These are phyloP conservation scores for Myxozyma sirexii DNA, from an alignment of 805 yeast species.

Conservation along the genomic window DNA sequence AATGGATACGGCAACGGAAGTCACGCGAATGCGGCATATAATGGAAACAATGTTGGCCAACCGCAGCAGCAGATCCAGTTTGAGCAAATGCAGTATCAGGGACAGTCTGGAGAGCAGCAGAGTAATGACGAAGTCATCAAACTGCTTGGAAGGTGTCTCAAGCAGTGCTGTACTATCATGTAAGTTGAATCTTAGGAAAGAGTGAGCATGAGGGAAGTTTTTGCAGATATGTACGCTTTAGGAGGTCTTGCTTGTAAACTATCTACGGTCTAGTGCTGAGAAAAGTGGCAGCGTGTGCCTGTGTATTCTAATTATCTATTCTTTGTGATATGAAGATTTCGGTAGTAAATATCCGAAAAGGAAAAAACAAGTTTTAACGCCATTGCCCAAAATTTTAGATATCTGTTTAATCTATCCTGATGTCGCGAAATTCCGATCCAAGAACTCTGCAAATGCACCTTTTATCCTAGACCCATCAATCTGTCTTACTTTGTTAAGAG, in stretches of 20 bases:
- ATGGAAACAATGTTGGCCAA: slow-evolving; percentile 35
- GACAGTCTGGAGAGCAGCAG: slow-evolving; percentile 36
- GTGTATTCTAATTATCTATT: neutral
- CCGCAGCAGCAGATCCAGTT: slow-evolving; percentile 35
- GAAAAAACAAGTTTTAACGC: neutral
- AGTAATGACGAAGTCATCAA: slow-evolving; percentile 25
- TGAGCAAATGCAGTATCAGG: slow-evolving; percentile 34
- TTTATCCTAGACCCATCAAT: slow-evolving; percentile 69
- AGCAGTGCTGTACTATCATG: slow-evolving; percentile 32
- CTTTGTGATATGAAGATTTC: neutral
- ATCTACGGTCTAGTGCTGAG: no score
- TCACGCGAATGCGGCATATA: slow-evolving; percentile 7
- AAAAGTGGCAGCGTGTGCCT: neutral
- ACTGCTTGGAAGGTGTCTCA: slow-evolving; percentile 19
- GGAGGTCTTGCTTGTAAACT: no score
- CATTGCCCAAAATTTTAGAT: neutral
- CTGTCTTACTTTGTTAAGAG: slow-evolving; percentile 75
- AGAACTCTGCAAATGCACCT: slow-evolving; percentile 75
- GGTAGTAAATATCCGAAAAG: neutral
- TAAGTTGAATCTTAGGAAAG: neutral
- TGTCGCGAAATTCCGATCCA: slow-evolving; percentile 60
- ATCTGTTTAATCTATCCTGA: neutral
- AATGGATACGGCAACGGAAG: slow-evolving; percentile 1
- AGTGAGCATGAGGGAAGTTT: neutral
- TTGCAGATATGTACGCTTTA: no score